A percentile compares a stretch with the other conserved stretches of the same genome.
These are phyloP conservation scores for Neonectria punicea DNA, from an alignment of 2,329 filamentous ascomycete genomes.

Conservation along the genomic window DNA sequence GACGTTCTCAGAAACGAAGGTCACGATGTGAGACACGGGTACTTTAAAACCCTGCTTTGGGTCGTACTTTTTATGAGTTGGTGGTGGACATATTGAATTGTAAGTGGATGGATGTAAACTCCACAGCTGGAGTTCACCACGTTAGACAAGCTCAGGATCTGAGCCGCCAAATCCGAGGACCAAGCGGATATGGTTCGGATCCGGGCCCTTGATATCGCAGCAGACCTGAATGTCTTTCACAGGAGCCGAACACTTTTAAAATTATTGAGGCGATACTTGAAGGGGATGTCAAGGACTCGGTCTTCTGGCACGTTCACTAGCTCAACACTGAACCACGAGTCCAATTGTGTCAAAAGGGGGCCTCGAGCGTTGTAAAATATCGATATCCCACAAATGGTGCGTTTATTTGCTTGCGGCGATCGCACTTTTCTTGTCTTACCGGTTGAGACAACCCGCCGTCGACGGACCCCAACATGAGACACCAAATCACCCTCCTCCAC, in stretches of 20 bases:
- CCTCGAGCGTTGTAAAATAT: no score
- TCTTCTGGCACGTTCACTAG: not conserved
- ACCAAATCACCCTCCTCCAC: not conserved
- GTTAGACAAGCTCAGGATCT: no score
- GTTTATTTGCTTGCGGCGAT: not conserved
- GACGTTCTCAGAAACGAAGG: not conserved
- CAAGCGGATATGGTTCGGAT: not conserved
- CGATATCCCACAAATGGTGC: not conserved
- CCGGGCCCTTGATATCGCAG: no score
- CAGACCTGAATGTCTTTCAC: no score
- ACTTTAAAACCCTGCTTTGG: not conserved
- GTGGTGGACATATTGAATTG: no score
- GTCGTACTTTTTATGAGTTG: no score
- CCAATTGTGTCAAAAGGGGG: not conserved
- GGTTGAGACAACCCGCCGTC: not conserved
- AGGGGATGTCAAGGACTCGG: no score
- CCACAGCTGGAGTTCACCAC: no score
- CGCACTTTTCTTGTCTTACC: not conserved
- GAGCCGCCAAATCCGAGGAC: no score
- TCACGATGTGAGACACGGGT: not conserved
- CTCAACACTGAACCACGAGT: not conserved
- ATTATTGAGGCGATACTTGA: no score
- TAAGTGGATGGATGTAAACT: no score
- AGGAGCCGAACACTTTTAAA: no score
- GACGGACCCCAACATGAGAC: not conserved